Evolutionary conservation across 2,329 filamentous ascomycete genomes (phyloP).

Genomic region (Xylariaceae sp.): DNA sequence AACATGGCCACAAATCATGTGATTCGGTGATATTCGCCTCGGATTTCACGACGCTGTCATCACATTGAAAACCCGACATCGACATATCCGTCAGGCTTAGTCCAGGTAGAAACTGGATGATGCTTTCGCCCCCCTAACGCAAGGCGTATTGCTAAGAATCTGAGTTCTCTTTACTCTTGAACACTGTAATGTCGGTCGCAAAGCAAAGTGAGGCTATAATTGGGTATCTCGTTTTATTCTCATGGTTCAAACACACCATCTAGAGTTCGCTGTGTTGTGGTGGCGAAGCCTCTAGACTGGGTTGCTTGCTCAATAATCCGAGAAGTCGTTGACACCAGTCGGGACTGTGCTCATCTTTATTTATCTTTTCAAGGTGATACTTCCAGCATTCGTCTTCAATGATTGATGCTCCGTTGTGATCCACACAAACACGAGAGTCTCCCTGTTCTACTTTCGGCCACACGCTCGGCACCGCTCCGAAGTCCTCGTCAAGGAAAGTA

Average conservation of each 20-base stretch:
- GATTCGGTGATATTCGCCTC: too few species aligned
- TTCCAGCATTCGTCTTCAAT: constrained; percentile 56
- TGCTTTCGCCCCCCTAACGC: too few species aligned
- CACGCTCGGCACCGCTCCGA: constrained; percentile 54
- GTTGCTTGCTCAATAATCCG: constrained; percentile 18
- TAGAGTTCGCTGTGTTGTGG: constrained; percentile 13
- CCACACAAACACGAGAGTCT: constrained; percentile 35
- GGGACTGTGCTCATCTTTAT: constrained; percentile 22
- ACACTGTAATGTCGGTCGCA: too few species aligned
- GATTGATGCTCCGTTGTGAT: constrained; percentile 24
- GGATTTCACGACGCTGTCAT: too few species aligned
- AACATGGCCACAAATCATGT: too few species aligned
- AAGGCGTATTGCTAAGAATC: too few species aligned
- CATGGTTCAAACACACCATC: background rate
- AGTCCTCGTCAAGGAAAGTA: constrained; percentile 62
- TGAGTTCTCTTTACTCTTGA: too few species aligned
- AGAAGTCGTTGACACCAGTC: constrained; percentile 40
- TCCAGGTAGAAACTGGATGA: too few species aligned
- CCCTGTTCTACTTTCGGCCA: constrained; percentile 45
- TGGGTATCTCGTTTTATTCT: background rate
- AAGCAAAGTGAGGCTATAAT: too few species aligned
- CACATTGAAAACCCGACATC: too few species aligned
- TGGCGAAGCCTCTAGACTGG: background rate
- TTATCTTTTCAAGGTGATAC: constrained; percentile 39
- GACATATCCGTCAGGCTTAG: too few species aligned